Percentiles rank a stretch among this genome's conserved stretches.
Evolutionary conservation across 2,329 filamentous ascomycete genomes (phyloP).

Genomic region (Ophiocordyceps camponoti-floridani): DNA sequence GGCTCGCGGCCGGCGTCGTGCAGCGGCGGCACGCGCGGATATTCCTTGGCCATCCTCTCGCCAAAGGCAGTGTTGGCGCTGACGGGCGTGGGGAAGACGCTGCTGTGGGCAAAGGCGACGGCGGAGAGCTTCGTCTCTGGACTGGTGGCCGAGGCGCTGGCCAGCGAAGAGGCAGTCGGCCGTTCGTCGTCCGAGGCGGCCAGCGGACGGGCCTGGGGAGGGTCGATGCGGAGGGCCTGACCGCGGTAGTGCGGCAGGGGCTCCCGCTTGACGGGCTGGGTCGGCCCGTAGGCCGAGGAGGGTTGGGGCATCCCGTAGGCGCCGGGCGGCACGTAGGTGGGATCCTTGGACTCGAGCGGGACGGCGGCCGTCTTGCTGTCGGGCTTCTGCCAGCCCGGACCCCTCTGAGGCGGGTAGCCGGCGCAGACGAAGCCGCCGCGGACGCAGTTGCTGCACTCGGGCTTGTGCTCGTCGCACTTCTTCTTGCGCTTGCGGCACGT

Average conservation of each 20-base stretch:
- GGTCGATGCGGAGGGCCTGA: conserved; percentile 43
- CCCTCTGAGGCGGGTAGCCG: conserved; percentile 71
- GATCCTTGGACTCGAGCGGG: conserved; percentile 71
- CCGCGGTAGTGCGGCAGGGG: conserved; percentile 41
- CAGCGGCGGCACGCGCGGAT: conserved; percentile 40
- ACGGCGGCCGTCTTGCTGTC: conserved; percentile 50
- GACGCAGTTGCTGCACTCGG: conserved; percentile 81
- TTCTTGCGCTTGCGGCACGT: conserved; percentile 88
- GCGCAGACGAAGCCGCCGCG: conserved; percentile 81
- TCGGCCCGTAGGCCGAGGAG: conserved; percentile 10
- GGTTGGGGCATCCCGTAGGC: conserved; percentile 44
- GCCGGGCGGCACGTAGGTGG: conserved; percentile 40
- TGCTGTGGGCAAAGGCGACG: conserved; percentile 33
- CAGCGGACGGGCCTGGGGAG: conserved; percentile 38
- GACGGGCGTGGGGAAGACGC: conserved; percentile 43
- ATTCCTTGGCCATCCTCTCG: conserved; percentile 36
- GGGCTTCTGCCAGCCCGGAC: conserved; percentile 56
- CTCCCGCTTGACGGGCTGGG: conserved; percentile 31
- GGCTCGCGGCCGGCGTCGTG: conserved; percentile 40
- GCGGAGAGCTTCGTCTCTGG: conserved; percentile 46
- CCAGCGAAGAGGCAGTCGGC: conserved; percentile 6
- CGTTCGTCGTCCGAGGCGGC: conserved; percentile 36
- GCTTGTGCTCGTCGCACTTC: conserved; percentile 92
- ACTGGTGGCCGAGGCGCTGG: conserved; percentile 26
- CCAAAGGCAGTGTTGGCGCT: conserved; percentile 35